Percentiles rank a stretch among this genome's conserved stretches.
phyloP scores from a whole-genome alignment of 2,329 filamentous ascomycete species.

The Cladosporium sp. region DNA sequence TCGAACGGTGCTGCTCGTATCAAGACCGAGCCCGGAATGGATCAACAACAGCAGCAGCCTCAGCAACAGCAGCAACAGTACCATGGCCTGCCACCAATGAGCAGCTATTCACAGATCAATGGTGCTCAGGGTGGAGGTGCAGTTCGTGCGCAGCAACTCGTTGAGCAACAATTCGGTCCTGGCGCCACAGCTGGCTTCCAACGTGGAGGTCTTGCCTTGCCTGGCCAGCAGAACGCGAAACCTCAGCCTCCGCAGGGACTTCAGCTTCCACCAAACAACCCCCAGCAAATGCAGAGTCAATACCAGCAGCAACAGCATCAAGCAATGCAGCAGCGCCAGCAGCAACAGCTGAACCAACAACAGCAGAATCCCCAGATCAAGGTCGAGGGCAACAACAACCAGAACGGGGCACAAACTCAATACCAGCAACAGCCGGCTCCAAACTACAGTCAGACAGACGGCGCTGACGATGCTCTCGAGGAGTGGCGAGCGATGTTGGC shows the following conservation, averaged over 20 bases:
- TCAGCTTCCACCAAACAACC: slow-evolving; percentile 37
- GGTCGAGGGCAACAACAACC: slow-evolving; percentile 34
- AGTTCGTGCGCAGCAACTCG: slow-evolving; percentile 53
- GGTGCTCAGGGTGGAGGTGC: slow-evolving; percentile 41
- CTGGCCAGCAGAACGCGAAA: slow-evolving; percentile 31
- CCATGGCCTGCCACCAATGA: slow-evolving; percentile 28
- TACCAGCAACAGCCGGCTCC: slow-evolving; percentile 44
- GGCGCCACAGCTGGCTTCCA: slow-evolving; percentile 61
- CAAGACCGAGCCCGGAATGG: slow-evolving; percentile 53
- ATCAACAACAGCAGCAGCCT: slow-evolving; percentile 31
- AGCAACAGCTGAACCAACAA: slow-evolving; percentile 32
- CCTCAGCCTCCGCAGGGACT: slow-evolving; percentile 34
- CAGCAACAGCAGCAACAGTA: slow-evolving; percentile 32
- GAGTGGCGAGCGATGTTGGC: slow-evolving; percentile 61
- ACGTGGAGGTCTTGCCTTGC: slow-evolving; percentile 38
- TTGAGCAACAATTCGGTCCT: slow-evolving; percentile 59
- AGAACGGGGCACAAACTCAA: slow-evolving; percentile 29
- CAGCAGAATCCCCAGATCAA: slow-evolving; percentile 38
- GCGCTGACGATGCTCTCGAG: slow-evolving; percentile 54
- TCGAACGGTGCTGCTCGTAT: slow-evolving; percentile 39
- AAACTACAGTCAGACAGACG: slow-evolving; percentile 33
- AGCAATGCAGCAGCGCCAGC: slow-evolving; percentile 41
- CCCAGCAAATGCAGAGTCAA: slow-evolving; percentile 25
- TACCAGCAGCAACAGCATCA: slow-evolving; percentile 37
- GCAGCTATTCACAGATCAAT: slow-evolving; percentile 27